Evolutionary conservation across 2,329 filamentous ascomycete species (phyloP).

Genomic region (Incumbomyces lentus): DNA sequence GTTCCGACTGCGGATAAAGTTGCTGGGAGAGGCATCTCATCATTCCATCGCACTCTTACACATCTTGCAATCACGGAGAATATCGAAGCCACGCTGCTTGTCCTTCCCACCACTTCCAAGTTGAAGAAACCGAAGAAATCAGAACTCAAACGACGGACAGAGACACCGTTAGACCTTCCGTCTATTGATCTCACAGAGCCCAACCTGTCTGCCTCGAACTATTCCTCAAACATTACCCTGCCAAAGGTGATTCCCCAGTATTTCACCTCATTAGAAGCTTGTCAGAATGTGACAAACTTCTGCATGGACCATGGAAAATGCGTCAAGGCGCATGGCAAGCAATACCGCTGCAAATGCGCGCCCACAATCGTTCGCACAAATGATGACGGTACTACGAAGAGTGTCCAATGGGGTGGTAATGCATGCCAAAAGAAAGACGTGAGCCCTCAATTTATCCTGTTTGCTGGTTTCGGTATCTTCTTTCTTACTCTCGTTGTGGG

Average conservation of each 20-base stretch:
- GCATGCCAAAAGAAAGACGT: constrained; percentile 89
- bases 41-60: constrained; percentile 26
- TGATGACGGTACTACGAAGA: constrained; percentile 41
- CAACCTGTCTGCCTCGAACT: constrained; percentile 19
- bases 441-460: constrained; percentile 78
- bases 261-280: constrained; percentile 60
- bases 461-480: constrained; percentile 62
- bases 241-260: constrained; percentile 55
- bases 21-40: constrained; percentile 9
- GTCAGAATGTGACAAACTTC: constrained; percentile 58
- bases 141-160: constrained; percentile 6
- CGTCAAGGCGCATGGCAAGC: constrained; percentile 54
- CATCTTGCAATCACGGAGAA: constrained; percentile 41
- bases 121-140: constrained; percentile 8
- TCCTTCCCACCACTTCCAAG: constrained; percentile 37
- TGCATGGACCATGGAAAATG: constrained; percentile 79
- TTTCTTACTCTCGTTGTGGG: constrained; percentile 59
- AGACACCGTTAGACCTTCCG: constrained; percentile 22
- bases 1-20: constrained; percentile 29
- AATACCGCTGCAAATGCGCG: constrained; percentile 70
- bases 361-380: constrained; percentile 42
- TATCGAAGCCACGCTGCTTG: constrained; percentile 47
- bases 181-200: constrained; percentile 25
- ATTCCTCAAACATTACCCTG: constrained; percentile 27
- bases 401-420: constrained; percentile 69